Evolutionary conservation across 805 yeast species (phyloP).

Genomic region (Barnettozyma wickerhamii): DNA sequence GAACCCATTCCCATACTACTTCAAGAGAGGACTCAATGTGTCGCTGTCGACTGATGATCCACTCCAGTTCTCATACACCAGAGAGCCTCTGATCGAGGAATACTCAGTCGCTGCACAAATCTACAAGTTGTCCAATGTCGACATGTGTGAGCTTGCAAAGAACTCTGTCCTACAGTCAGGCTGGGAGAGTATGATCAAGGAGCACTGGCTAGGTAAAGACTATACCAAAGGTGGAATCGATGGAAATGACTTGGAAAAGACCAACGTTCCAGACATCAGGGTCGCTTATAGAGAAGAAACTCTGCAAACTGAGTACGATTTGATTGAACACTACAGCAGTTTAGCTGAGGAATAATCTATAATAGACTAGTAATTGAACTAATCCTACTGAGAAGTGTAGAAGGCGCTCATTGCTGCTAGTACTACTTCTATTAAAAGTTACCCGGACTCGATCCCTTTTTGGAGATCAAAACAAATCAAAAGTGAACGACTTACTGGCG

Average conservation of each 20-base stretch:
- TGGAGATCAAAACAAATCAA: too few relatives aligned
- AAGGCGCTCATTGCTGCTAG: too few relatives aligned
- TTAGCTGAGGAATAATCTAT: conserved; percentile 2
- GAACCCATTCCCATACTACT: conserved; percentile 89
- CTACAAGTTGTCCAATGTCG: conserved; percentile 24
- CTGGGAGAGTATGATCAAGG: conserved; percentile 80
- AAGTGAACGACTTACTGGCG: too few relatives aligned
- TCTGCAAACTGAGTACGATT: conserved; percentile 60
- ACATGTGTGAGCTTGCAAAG: conserved; percentile 74
- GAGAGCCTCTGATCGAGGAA: conserved; percentile 69
- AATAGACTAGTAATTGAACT: too few relatives aligned
- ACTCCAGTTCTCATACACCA: conserved; percentile 91
- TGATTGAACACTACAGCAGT: conserved; percentile 54
- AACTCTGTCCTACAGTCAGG: conserved; percentile 94
- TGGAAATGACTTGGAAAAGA: conserved; percentile 88
- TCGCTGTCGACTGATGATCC: conserved; percentile 98
- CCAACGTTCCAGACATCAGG: conserved; percentile 91
- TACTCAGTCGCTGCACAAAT: conserved; percentile 25
- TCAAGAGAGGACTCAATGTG: conserved; percentile 90
- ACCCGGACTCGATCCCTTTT: too few relatives aligned
- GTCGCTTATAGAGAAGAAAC: conserved; percentile 83
- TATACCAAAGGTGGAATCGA: conserved; percentile 56
- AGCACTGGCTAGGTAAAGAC: conserved; percentile 86
- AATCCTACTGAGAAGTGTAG: background rate
- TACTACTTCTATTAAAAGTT: too few relatives aligned